Evolutionary conservation across 116 monocot genomes (phyloP), one percentile per base, ranked within the genome.

Genomic region (Zostera marina): DNA sequence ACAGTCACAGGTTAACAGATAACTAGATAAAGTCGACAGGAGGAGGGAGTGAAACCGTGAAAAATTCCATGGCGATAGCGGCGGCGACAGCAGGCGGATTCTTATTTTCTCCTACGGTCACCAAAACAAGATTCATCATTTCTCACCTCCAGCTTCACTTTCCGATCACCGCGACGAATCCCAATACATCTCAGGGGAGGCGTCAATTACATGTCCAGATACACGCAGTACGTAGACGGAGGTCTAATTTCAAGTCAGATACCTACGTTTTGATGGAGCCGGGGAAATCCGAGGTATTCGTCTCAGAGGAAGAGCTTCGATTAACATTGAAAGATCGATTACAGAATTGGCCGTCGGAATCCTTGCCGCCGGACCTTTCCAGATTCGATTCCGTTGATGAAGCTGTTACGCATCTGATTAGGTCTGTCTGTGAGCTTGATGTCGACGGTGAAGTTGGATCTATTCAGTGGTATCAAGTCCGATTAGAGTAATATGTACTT

Each of bases 251-350:
- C 10, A 72, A 79, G 53, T 87, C 92, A 25, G 92, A 87, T n/a
- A 93, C 84, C 13, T 84, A 87, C 44, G 84, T 93, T 13, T 70
- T 93, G 42, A n/a, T 93, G 53, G 88, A 93, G 54, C 92, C 92
- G 0, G 83, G 92, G 9, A 83, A 74, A 54, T 47, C 53, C 0
- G 87, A 87, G 56, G 87, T 78, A 59, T 92, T 92, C 44, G 72
- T 92, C 20, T 72, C 79, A 0, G 74, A 77, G 62, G 92, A 87
- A 43, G 87, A 83, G 60, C 74, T 87, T 15, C 73, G 65, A 63
- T 41, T 44, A 19, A 80, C 76, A 58, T 68, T 92, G 63, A 80
- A 79, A 47, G 55, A 65, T 41, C 81, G 68, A 78, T 67, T 92
- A 22, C 78, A 92, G 21, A 83, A 74, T 25, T 83, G 87, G 92